Evolutionary conservation across 345 rosid species (phyloP).

Genomic region (Pistacia integerrima): DNA sequence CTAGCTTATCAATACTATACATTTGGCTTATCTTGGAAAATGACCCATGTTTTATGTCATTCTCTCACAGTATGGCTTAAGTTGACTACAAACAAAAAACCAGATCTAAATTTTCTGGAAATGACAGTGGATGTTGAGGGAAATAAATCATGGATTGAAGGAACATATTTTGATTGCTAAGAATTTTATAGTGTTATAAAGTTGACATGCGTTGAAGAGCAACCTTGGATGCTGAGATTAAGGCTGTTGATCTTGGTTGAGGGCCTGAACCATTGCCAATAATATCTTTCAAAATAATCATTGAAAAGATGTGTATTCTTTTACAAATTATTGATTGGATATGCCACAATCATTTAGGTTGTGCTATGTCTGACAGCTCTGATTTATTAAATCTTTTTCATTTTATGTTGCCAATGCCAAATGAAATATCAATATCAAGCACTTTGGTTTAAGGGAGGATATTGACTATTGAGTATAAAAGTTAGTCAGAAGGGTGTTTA

Average conservation of each 20-base stretch:
- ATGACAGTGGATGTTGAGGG: neutral
- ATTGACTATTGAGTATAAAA: too few species aligned
- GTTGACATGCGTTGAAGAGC: constrained; percentile 1
- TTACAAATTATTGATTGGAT: neutral
- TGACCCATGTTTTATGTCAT: neutral
- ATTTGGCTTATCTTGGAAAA: neutral
- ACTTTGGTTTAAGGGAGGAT: too few species aligned
- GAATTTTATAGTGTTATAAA: neutral
- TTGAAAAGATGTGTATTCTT: neutral
- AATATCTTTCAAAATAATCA: too few species aligned
- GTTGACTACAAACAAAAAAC: neutral
- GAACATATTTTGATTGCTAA: neutral
- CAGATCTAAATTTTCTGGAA: neutral
- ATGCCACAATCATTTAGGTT: neutral
- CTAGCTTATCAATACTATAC: neutral
- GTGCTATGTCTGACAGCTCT: neutral
- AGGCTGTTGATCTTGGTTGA: neutral
- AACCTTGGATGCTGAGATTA: neutral
- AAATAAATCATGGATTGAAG: neutral
- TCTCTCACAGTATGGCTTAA: neutral
- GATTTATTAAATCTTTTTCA: neutral
- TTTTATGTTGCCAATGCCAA: neutral
- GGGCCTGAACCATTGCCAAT: too few species aligned
- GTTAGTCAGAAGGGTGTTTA: too few species aligned
- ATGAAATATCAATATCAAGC: too few species aligned